Base-by-base conservation (phyloP, 495 filamentous ascomycete species). In the Penicillium pancosmium region DNA sequence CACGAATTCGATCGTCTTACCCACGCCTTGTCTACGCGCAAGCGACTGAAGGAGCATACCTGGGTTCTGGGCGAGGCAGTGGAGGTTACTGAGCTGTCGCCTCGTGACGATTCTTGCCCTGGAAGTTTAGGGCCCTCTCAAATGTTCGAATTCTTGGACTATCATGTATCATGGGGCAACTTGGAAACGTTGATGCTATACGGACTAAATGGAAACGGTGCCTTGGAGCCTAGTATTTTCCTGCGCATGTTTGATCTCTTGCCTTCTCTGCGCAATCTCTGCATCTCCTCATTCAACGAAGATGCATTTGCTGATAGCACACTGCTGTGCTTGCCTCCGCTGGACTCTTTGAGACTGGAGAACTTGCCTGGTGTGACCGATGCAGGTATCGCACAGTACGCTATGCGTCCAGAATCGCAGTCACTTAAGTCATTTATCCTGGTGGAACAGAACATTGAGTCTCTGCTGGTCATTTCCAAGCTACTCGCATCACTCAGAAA, bases 161-260 rank as follows among this genome's bases (percentile, higher is more conserved):
- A 85, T 54, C 91, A 94, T 68, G 69, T 77, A 13, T 81, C 84
- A 49, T 96, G 92, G 91, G 66, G 80, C 3, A 79, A 83, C 27
- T 74, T 97, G 11, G 83, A 88, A 23, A 93, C 89, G 0, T 75
- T 96, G 36, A 83, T 91, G 54, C 77, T 96, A 12, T 89, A 92
- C 67, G 89, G 86, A 2, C 64, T 78, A 18, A 76, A 72, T 44
- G 72, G 68, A 16, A 82, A 83, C 13, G 86, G 87, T 12, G 83
- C 84, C 0, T 68, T 93, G 25, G 84, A 86, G 21, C 83, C 86
- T 25, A 77, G 87, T 55, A 76, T 87, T 34, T 86, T 95, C 57
- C 76, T 90, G n/a, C 84, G 85, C 18, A 78, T 85, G 56, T 78
- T 96, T 41, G 81, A 84, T 36, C 77, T 80, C 7, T 72, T 95